Conservation (phyloP, 257 asterid genomes). For the Sherardia arvensis region DNA sequence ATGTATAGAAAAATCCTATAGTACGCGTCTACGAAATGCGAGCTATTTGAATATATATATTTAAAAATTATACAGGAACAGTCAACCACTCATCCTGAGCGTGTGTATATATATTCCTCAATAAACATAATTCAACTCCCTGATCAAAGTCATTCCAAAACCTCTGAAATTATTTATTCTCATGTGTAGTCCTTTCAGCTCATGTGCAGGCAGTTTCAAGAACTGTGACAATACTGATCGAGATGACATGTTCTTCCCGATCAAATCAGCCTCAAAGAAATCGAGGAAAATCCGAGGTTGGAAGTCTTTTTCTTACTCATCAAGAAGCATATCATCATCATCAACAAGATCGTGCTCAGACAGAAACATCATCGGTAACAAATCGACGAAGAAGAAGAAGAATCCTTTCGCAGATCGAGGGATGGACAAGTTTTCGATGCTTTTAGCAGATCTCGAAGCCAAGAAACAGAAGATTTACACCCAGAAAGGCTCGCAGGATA, state of each 20-base stretch:
- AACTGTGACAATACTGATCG: constrained; percentile 28
- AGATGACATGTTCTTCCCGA: too few species aligned
- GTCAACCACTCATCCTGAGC: neutral
- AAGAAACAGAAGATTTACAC: constrained; percentile 38
- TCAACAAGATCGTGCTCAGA: constrained; percentile 16
- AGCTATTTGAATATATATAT: too few species aligned
- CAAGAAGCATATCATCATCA: neutral
- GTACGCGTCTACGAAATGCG: too few species aligned
- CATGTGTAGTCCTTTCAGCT: constrained; percentile 37
- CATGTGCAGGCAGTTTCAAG: constrained; percentile 39
- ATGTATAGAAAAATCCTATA: too few species aligned
- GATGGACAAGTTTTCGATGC: constrained; percentile 39
- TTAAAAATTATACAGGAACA: neutral
- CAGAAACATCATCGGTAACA: constrained; percentile 6
- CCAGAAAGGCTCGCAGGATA: constrained; percentile 27
- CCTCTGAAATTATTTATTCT: neutral
- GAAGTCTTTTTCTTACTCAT: constrained; percentile 2
- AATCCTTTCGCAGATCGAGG: constrained; percentile 44
- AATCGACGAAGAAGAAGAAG: constrained; percentile 7
- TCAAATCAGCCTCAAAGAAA: constrained; percentile 35
- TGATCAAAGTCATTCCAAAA: neutral
- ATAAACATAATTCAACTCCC: neutral
- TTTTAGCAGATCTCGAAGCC: constrained; percentile 35
- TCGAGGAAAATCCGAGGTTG: constrained; percentile 15
- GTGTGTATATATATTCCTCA: neutral